Evolutionary conservation across 352 stramenopile genomes (phyloP).

Genomic region (Phytophthora melonis): DNA sequence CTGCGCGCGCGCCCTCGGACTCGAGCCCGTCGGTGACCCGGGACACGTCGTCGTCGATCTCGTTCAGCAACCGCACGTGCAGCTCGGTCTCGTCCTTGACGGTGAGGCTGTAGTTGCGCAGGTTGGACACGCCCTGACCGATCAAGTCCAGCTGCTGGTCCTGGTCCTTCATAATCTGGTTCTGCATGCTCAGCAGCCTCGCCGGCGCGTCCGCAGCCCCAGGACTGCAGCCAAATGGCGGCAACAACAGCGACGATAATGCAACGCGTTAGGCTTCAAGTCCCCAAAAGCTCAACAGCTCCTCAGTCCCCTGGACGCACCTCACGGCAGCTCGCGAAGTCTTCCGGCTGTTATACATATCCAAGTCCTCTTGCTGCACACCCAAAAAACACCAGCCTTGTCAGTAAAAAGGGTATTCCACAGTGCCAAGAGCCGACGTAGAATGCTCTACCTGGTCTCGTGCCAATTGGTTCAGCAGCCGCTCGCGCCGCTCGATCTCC

Average conservation of each 20-base stretch:
- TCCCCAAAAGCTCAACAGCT: too few species aligned
- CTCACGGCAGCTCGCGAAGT: conserved; percentile 39
- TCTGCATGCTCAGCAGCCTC: conserved; percentile 86
- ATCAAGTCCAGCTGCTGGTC: conserved; percentile 89
- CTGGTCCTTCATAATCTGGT: conserved; percentile 93
- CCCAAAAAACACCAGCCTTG: background rate
- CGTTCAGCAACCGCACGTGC: conserved; percentile 88
- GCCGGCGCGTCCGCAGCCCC: conserved; percentile 36
- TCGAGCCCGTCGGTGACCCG: conserved; percentile 86
- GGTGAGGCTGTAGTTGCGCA: conserved; percentile 86
- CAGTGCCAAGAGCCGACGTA: background rate
- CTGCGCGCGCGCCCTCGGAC: conserved; percentile 81
- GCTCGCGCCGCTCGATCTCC: conserved; percentile 77
- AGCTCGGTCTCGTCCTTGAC: conserved; percentile 93
- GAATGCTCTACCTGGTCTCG: conserved; percentile 59
- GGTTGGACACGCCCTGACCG: conserved; percentile 80
- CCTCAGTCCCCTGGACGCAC: conserved; percentile 17
- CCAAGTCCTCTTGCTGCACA: conserved; percentile 73
- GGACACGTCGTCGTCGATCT: conserved; percentile 91
- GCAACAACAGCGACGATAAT: too few species aligned
- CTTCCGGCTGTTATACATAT: conserved; percentile 78
- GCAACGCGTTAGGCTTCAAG: too few species aligned
- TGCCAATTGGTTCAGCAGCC: conserved; percentile 66
- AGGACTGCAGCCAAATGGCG: conserved; percentile 29
- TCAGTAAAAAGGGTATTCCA: background rate